These are phyloP conservation scores for Omphalea diandra DNA, from an alignment of 441 rosid genomes.

Conservation along the genomic window DNA sequence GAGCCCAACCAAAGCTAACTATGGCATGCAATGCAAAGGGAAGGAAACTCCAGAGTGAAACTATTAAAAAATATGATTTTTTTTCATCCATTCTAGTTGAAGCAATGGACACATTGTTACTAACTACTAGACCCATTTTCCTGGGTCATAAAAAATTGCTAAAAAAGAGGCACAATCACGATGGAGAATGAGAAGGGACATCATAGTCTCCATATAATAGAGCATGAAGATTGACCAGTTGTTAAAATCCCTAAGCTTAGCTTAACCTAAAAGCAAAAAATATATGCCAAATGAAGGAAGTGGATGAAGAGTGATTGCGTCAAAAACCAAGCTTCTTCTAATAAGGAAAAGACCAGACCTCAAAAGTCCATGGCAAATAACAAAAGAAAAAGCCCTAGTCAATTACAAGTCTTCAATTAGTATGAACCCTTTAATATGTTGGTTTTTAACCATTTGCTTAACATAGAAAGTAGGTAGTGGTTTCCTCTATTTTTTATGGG, in stretches of 20 bases:
- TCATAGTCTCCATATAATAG: not conserved
- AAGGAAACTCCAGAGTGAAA: not conserved
- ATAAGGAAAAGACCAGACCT: slow-evolving; percentile 1
- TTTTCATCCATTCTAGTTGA: too few relatives aligned
- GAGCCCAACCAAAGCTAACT: slow-evolving; percentile 1
- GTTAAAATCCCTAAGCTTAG: too few relatives aligned
- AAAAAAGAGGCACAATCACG: slow-evolving; percentile 2
- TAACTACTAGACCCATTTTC: not conserved
- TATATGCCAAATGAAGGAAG: slow-evolving; percentile 22
- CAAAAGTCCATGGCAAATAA: too few relatives aligned
- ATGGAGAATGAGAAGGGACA: not conserved
- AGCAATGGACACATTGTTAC: too few relatives aligned
- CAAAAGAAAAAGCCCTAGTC: not conserved
- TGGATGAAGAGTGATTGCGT: slow-evolving; percentile 19
- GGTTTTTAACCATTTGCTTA: slow-evolving; percentile 8
- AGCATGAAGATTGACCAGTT: slow-evolving; percentile 6
- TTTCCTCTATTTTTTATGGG: not conserved
- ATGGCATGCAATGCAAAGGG: not conserved
- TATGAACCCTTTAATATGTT: not conserved
- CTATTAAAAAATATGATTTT: too few relatives aligned
- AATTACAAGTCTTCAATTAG: not conserved
- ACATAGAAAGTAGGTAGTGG: not conserved
- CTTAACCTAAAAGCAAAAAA: slow-evolving; percentile 5
- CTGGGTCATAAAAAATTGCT: slow-evolving; percentile 1
- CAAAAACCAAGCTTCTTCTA: slow-evolving; percentile 15